These are phyloP conservation scores for Claviceps sp. DNA, from an alignment of 2,329 filamentous ascomycete genomes.

Conservation along the genomic window DNA sequence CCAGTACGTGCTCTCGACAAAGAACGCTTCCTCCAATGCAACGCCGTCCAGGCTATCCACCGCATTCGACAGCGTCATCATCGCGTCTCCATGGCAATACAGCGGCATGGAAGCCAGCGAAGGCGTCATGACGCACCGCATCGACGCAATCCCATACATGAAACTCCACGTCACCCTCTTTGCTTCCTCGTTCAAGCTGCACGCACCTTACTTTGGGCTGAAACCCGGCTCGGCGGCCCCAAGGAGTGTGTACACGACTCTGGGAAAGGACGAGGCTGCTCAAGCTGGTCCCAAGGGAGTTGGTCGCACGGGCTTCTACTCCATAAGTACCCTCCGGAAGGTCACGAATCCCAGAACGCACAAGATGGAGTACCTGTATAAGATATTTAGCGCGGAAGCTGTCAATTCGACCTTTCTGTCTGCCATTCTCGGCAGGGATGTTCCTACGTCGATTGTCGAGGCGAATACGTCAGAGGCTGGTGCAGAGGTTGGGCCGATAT, in stretches of 20 bases:
- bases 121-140: constrained; percentile 52
- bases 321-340: constrained; percentile 59
- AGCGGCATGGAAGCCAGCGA: constrained; percentile 52
- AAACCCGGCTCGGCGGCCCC: constrained; percentile 45
- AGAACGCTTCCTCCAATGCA: constrained; percentile 10
- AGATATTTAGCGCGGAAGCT: constrained; percentile 47
- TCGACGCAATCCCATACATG: constrained; percentile 76
- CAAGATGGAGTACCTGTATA: constrained; percentile 45
- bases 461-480: constrained; percentile 15
- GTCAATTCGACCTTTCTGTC: constrained; percentile 41
- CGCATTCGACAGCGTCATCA: constrained; percentile 64
- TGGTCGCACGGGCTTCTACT: constrained; percentile 71
- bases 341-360: constrained; percentile 46
- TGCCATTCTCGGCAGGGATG: constrained; percentile 33
- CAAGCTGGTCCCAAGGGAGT: constrained; percentile 41
- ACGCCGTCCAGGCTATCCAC: constrained; percentile 29
- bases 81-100: constrained; percentile 76
- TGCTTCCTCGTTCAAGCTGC: constrained; percentile 61
- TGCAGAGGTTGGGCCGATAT: constrained; percentile 36
- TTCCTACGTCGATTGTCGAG: constrained; percentile 27
- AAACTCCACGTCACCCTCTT: constrained; percentile 83
- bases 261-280: constrained; percentile 45
- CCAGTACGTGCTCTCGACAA: constrained; percentile 34
- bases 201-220: constrained; percentile 59
- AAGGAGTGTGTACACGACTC: constrained; percentile 68